phyloP scores from a whole-genome alignment of 306 rosid species.

The Pyrus pyrifolia region DNA sequence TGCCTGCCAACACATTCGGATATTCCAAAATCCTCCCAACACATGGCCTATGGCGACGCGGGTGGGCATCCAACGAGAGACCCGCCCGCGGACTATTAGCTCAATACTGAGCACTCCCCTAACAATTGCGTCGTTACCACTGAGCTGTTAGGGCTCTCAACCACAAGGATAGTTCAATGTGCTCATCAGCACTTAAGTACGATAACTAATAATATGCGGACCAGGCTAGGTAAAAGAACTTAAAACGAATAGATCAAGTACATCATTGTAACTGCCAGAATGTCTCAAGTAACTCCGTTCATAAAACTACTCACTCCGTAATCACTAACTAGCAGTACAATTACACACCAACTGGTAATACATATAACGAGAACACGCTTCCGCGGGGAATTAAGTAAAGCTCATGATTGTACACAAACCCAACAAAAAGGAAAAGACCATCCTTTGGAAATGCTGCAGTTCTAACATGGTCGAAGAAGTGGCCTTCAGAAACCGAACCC shows the following conservation, averaged over 20 bases:
- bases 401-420: conserved; percentile 33
- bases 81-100: too few species aligned
- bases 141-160: too few species aligned
- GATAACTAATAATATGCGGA: background rate
- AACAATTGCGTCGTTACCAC: too few species aligned
- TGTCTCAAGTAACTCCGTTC: background rate
- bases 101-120: too few species aligned
- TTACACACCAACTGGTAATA: conserved; percentile 28
- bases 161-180: too few species aligned
- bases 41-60: too few species aligned
- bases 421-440: conserved; percentile 17
- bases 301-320: background rate
- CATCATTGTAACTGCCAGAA: conserved; percentile 1
- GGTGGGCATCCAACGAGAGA: too few species aligned
- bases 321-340: conserved; percentile 8
- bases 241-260: background rate
- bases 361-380: background rate
- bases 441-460: conserved; percentile 8
- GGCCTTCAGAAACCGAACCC: conserved; percentile 14
- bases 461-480: conserved; percentile 7
- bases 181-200: too few species aligned
- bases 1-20: too few species aligned
- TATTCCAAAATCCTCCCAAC: too few species aligned
- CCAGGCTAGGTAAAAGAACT: background rate
- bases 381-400: conserved; percentile 8